A percentile compares a stretch with the other conserved stretches of the same genome.
These are phyloP conservation scores for Coprinellus micaceus DNA, from an alignment of 768 basidiomycete species.

Conservation along the genomic window DNA sequence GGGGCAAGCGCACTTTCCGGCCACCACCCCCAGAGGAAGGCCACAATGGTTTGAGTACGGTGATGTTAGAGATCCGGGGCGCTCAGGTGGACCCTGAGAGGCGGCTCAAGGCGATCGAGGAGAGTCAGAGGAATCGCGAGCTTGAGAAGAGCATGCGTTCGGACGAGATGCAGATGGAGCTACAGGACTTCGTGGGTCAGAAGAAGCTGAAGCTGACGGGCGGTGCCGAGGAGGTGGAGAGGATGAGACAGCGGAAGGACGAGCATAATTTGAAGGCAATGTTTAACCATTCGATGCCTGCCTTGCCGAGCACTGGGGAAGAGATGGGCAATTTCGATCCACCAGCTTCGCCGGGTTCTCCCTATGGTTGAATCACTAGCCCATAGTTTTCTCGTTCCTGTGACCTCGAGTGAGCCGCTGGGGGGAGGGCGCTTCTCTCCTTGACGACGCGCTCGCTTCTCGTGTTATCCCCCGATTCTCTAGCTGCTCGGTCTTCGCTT, in stretches of 20 bases:
- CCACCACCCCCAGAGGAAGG: constrained; percentile 67
- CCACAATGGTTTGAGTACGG: constrained; percentile 62
- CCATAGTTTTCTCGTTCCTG: too few species aligned
- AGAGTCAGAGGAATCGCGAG: constrained; percentile 76
- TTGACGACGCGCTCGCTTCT: too few species aligned
- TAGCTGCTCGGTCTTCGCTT: too few species aligned
- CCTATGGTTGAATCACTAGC: too few species aligned
- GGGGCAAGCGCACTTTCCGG: constrained; percentile 47
- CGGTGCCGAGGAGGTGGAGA: constrained; percentile 87
- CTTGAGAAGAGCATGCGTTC: constrained; percentile 67
- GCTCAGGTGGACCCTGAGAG: constrained; percentile 77
- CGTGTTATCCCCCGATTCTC: too few species aligned
- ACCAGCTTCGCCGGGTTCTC: not conserved
- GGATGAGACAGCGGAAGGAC: constrained; percentile 80
- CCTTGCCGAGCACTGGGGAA: not conserved
- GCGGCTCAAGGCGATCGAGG: constrained; percentile 90
- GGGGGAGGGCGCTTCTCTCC: too few species aligned
- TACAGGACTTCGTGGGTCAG: constrained; percentile 79
- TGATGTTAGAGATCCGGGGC: constrained; percentile 88
- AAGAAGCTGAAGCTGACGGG: constrained; percentile 95
- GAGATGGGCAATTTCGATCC: not conserved
- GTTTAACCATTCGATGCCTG: constrained; percentile 41
- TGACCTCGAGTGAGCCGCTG: too few species aligned
- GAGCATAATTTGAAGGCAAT: constrained; percentile 87
- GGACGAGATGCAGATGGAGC: constrained; percentile 83